These are phyloP conservation scores for Metschnikowia peoriensis DNA, from an alignment of 805 yeast species.

Conservation along the genomic window DNA sequence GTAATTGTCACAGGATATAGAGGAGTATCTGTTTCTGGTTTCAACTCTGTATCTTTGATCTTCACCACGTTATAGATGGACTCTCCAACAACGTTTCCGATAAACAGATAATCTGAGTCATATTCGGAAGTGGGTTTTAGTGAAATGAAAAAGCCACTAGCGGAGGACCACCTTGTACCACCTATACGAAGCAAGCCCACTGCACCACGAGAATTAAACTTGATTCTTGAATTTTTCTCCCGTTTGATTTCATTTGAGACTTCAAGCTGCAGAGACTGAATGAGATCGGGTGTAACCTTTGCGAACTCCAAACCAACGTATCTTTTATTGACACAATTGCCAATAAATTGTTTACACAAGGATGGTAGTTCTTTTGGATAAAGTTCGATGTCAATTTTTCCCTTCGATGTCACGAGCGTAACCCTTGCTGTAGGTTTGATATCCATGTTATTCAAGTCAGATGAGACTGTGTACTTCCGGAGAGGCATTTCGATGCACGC, in stretches of 20 bases:
- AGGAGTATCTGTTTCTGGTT: slow-evolving; percentile 39
- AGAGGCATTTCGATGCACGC: no score
- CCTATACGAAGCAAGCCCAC: slow-evolving; percentile 46
- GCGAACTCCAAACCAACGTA: slow-evolving; percentile 44
- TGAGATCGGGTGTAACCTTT: slow-evolving; percentile 32
- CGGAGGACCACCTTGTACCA: slow-evolving; percentile 16
- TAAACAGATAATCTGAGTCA: slow-evolving; percentile 39
- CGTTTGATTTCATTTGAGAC: slow-evolving; percentile 14
- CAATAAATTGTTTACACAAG: slow-evolving; percentile 48
- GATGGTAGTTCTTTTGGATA: slow-evolving; percentile 69
- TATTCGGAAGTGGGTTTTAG: slow-evolving; percentile 45
- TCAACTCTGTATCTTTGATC: slow-evolving; percentile 49
- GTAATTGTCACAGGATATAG: slow-evolving; percentile 50
- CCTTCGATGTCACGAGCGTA: slow-evolving; percentile 54
- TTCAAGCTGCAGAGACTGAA: slow-evolving; percentile 12
- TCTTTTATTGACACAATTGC: slow-evolving; percentile 42
- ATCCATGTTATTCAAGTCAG: slow-evolving; percentile 26
- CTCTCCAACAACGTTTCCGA: slow-evolving; percentile 61
- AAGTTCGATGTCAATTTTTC: slow-evolving; percentile 56
- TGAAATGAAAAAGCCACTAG: slow-evolving; percentile 39
- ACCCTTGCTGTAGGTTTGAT: slow-evolving; percentile 63
- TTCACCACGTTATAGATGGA: slow-evolving; percentile 51
- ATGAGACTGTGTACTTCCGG: not conserved
- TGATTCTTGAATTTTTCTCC: slow-evolving; percentile 54
- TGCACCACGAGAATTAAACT: slow-evolving; percentile 52